These are phyloP conservation scores for Schizochytrium sp. DNA, from an alignment of 108 stramenopile genomes.

Conservation along the genomic window DNA sequence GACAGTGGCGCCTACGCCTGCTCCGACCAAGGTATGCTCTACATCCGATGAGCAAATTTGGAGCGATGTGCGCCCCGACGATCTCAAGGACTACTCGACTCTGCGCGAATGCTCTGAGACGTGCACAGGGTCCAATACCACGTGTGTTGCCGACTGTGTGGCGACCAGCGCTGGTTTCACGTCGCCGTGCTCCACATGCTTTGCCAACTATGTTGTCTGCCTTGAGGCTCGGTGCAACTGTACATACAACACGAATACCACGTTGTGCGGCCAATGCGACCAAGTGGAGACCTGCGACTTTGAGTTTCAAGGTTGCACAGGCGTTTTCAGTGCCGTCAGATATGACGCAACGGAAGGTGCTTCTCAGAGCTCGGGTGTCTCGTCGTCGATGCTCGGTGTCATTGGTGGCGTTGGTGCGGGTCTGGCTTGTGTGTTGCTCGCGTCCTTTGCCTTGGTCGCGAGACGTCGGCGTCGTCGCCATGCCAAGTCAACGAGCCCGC, in stretches of 20 bases:
- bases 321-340: neutral
- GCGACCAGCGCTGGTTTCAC: neutral
- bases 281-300: neutral
- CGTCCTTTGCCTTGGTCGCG: neutral
- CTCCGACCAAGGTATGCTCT: slow-evolving; percentile 28
- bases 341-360: neutral
- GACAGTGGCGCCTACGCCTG: slow-evolving; percentile 26
- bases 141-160: slow-evolving; percentile 41
- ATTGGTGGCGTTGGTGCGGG: neutral
- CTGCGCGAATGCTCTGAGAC: neutral
- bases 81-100: slow-evolving; percentile 26
- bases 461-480: neutral
- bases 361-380: neutral
- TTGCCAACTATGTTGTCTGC: neutral
- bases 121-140: neutral
- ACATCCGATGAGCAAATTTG: slow-evolving; percentile 38
- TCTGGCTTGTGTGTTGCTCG: neutral
- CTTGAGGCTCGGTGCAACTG: neutral
- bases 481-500: neutral
- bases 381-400: neutral
- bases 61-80: slow-evolving; percentile 32
- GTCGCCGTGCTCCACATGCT: neutral
- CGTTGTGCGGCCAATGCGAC: neutral
- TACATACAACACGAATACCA: neutral
- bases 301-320: neutral